Evolutionary conservation across 2,329 filamentous ascomycete genomes (phyloP).

Genomic region (Albophoma yamanashiensis): DNA sequence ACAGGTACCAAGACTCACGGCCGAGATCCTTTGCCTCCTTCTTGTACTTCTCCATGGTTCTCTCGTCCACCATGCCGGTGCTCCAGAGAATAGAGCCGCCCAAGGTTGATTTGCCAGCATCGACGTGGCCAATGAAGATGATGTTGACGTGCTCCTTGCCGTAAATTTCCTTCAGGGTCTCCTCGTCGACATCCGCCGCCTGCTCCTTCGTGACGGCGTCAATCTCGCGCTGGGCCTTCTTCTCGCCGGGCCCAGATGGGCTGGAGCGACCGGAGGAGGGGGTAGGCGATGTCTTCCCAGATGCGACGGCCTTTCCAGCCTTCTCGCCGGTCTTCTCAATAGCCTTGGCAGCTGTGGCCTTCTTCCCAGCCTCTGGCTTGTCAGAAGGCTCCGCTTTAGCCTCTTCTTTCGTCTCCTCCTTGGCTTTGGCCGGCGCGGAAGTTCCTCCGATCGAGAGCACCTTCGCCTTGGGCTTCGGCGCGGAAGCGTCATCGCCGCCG

Average conservation of each 20-base stretch:
- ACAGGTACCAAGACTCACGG: constrained; percentile 97
- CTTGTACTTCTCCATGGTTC: constrained; percentile 98
- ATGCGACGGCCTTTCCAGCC: constrained; percentile 25
- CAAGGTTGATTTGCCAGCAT: constrained; percentile 94
- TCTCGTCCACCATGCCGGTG: constrained; percentile 98
- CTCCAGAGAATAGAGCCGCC: constrained; percentile 87
- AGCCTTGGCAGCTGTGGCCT: constrained; percentile 78
- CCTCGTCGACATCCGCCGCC: constrained; percentile 57
- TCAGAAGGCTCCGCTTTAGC: constrained; percentile 35
- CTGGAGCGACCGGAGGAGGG: constrained; percentile 79
- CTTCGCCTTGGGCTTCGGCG: constrained; percentile 43
- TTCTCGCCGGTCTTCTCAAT: constrained; percentile 81
- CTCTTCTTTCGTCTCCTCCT: constrained; percentile 36
- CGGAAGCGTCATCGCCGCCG: constrained; percentile 39
- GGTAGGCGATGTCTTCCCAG: constrained; percentile 68
- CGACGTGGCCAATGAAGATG: constrained; percentile 96
- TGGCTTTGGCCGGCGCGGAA: constrained; percentile 25
- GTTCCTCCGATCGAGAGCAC: constrained; percentile 31
- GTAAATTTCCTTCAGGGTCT: constrained; percentile 85
- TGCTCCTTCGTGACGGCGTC: constrained; percentile 81
- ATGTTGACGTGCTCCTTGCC: constrained; percentile 91
- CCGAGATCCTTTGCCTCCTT: constrained; percentile 91
- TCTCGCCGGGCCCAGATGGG: constrained; percentile 48
- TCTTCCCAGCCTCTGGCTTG: constrained; percentile 61
- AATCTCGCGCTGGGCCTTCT: constrained; percentile 51